Evolutionary conservation across 306 rosid species (phyloP), one percentile per base, ranked within the genome.

Genomic region (Biancaea sappan): DNA sequence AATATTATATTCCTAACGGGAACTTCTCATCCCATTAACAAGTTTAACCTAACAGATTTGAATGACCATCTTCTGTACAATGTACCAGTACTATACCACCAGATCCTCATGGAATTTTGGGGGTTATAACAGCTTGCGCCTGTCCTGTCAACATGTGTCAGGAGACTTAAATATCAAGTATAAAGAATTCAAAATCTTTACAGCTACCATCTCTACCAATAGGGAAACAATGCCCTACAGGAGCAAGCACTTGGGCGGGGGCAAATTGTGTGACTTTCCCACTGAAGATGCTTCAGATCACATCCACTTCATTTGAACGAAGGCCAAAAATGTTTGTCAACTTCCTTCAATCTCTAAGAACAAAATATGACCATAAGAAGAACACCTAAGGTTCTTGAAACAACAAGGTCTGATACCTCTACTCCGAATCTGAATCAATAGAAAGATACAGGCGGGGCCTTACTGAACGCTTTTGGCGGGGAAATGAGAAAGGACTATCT

Each of bases 401-500:
- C 73, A 2, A 58, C 61, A 16, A 52, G 50, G 60, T 66, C 75
- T 63, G 50, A 74, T 21, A 75, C 79, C 80, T 77, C 96, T 94
- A 92, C 73, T 90, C 97, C 0, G 98, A 90, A 82, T 92, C 99
- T n/a, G 96, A 90, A 84, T 82, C 89, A 43, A 95, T 90, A 9
- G 97, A 92, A 38, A 92, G 88, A 84, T 69, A 56, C 59, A 85
- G 46, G 41, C 92, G 91, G 2, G 85, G 90, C 84, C 97, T 88
- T 69, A 82, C 97, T 57, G 99, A 94, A 73, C 99, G 95, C 81
- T 88, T 95, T 79, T 95, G 99, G 74, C 97, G 97, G 80, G 99
- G 99, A 86, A 92, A 90, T 26, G 98, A 86, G 92, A 95, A 87
- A n/a, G 98, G 98, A 81, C 90, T 89, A 75, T 78, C 91, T 26